Evolutionary conservation across 441 rosid genomes (phyloP).

Genomic region (Erodium moschatum): DNA sequence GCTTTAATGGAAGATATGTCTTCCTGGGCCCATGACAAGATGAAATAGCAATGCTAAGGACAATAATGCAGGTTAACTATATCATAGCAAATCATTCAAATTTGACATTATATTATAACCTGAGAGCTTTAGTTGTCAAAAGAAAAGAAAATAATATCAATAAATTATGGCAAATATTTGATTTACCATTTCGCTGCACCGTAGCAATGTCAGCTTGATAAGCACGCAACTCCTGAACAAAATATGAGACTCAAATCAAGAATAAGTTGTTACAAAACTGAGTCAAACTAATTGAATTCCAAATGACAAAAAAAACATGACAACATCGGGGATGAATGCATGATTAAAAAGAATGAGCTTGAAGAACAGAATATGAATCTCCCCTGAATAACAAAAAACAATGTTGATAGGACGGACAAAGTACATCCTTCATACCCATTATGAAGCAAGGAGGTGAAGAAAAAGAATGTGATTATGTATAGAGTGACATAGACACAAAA

Average conservation of each 20-base stretch:
- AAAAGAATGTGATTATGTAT: background rate
- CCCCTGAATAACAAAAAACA: background rate
- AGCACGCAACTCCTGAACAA: conserved; percentile 79
- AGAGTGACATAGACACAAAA: too few species aligned
- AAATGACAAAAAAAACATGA: background rate
- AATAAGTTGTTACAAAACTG: background rate
- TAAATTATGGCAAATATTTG: background rate
- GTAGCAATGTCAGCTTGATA: conserved; percentile 98
- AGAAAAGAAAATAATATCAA: background rate
- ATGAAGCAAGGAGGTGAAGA: background rate
- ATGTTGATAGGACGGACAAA: background rate
- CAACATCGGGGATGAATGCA: background rate
- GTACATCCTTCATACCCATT: background rate
- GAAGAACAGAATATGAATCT: background rate
- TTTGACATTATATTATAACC: background rate
- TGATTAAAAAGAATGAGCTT: conserved; percentile 1
- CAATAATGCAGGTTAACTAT: background rate
- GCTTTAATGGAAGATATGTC: background rate
- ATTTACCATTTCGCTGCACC: conserved; percentile 76
- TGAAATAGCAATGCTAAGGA: background rate
- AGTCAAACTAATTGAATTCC: background rate
- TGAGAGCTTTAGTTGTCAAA: background rate
- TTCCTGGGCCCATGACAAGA: background rate
- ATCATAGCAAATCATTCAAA: background rate
- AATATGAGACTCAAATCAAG: conserved; percentile 19